Base-by-base conservation (phyloP, 495 filamentous ascomycete species). In the Podospora didyma region DNA sequence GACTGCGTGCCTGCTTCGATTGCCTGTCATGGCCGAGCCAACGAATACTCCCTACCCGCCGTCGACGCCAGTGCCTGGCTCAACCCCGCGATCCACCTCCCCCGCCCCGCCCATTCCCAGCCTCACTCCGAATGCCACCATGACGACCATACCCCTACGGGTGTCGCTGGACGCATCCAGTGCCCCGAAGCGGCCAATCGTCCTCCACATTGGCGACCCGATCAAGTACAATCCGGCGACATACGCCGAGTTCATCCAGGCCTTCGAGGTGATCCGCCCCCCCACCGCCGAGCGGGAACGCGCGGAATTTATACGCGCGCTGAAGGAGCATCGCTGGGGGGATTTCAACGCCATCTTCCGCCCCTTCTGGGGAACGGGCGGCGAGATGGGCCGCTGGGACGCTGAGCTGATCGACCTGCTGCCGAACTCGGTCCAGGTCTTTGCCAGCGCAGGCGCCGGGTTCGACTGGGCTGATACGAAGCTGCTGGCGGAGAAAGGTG, bases 301-400 rank as follows among this genome's bases (percentile, higher is more conserved):
- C 4, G 62, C 65, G 41, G 84, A 77, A 45, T 89, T 92, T 70
- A 81, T 81, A 42, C 68, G 73, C 7, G 87, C 82, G 5, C 72
- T 92, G 46, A 76, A 79, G 56, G 83, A 87, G 58, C 74, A 68
- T 28, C 75, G 76, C 62, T 92, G 86, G 78, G 88, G 88, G 4
- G 75, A 89, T 57, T 91, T 92, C 64, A 70, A 76, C 17, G 89
- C 85, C 24, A 86, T 90, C 57, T 87, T 89, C 66, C 79, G 88
- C 19, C 88, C 88, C 0, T 90, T 88, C 65, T 91, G 87, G 88
- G 87, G 87, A 50, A 89, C 83, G 0, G 88, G 88, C 7, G 85
- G 85, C 11, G 88, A 90, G 72, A 89, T 91, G 87, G 86, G 86
- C 14, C 71, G 75, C 47, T 92, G 89, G 89, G 87, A 91, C 64